phyloP scores from a whole-genome alignment of 306 rosid genomes.

The Rubus idaeus region DNA sequence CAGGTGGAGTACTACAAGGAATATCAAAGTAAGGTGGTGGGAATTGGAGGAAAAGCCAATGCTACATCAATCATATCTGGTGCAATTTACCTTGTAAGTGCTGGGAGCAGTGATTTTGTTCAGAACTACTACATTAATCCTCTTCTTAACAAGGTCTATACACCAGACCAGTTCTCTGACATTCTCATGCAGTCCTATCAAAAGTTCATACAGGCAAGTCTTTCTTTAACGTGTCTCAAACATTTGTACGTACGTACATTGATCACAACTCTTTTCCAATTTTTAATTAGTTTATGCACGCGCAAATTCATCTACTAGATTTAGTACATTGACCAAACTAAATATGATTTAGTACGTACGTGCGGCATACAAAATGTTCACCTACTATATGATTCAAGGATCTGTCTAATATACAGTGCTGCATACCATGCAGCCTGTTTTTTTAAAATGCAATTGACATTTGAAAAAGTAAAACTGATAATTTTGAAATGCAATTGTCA shows the following conservation, averaged over 20 bases:
- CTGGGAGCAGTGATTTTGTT: constrained; percentile 69
- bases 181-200: constrained; percentile 43
- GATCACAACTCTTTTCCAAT: background rate
- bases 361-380: too few relatives aligned
- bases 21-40: constrained; percentile 44
- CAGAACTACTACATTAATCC: constrained; percentile 67
- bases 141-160: constrained; percentile 40
- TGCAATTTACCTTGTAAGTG: constrained; percentile 46
- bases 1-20: constrained; percentile 68
- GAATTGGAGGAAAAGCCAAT: constrained; percentile 41
- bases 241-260: background rate
- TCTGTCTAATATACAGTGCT: too few relatives aligned
- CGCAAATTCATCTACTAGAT: background rate
- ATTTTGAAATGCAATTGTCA: too few relatives aligned
- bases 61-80: constrained; percentile 53
- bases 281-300: background rate
- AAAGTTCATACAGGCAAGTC: constrained; percentile 45
- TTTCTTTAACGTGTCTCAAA: background rate
- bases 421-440: too few relatives aligned
- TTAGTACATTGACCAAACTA: too few relatives aligned
- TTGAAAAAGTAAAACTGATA: too few relatives aligned
- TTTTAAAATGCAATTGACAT: too few relatives aligned
- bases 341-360: too few relatives aligned
- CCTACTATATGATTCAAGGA: too few relatives aligned
- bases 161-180: constrained; percentile 52